Evolutionary conservation across 257 asterid genomes (phyloP), one percentile per base, ranked within the genome.

Genomic region (Pogostemon cablin): DNA sequence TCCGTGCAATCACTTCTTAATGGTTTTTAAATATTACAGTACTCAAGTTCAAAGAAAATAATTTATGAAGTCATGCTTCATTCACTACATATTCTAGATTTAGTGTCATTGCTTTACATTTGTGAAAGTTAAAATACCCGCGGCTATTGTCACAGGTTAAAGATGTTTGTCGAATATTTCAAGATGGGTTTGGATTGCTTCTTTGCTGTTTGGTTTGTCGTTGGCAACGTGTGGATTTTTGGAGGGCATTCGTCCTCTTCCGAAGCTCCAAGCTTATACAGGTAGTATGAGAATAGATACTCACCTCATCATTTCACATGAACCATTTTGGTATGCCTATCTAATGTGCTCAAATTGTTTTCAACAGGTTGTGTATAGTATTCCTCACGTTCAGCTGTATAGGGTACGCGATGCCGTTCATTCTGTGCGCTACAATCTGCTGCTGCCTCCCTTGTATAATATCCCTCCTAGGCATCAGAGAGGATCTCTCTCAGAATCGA

Each of bases 381-480:
- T 91, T 91, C 78, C 92, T 93, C 66, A 81, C 91, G 65, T 82
- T 93, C 69, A 93, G 97, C 84, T 91, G 96, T 71, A 86, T 93
- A 7, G 99, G 99, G 55, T 93, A 93, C 61, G 99, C 99, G 3
- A 89, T 93, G 97, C 99, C 99, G 6, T 93, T 91, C 78, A 91
- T 93, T 78, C 86, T 93, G 58, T 91, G 97, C 68, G 85, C 93
- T n/a, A 84, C 96, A 67, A 86, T 93, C 79, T 93, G 99, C 81
- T 91, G 99, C 85, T 93, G 99, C 88, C 91, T 93, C 72, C 98
- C 98, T 60, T 93, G 98, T 77, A 90, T 93, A 77, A 85, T 93
- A 50, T 85, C 96, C 12, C 87, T 91, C 81, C 74, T 91, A 65
- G 97, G 99, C 75, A 82, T 89, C 83, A 80, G 95, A 72, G 99